phyloP scores from a whole-genome alignment of 1,284 basidiomycete genomes.

The Amylostereum areolatum region DNA sequence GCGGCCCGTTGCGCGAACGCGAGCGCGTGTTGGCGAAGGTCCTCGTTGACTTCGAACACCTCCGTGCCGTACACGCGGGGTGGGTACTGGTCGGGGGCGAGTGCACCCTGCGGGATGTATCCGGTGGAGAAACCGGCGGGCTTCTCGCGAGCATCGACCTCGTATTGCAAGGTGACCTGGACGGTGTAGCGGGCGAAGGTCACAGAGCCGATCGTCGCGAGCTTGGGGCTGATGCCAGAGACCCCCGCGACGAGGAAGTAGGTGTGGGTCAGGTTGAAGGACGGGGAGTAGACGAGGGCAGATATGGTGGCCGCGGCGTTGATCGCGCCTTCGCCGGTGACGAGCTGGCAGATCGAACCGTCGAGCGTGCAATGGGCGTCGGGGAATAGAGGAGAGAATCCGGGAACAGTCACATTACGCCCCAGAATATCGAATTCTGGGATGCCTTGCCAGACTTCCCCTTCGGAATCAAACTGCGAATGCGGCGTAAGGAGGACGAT shows the following conservation, averaged over 20 bases:
- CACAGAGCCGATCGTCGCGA: conserved; percentile 35
- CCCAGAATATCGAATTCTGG: conserved; percentile 27
- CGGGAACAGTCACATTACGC: conserved; percentile 33
- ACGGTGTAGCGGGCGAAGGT: conserved; percentile 40
- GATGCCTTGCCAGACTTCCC: conserved; percentile 6
- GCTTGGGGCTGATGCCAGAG: conserved; percentile 37
- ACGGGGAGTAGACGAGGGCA: conserved; percentile 27
- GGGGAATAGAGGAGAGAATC: conserved; percentile 38
- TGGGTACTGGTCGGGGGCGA: conserved; percentile 26
- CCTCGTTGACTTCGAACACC: conserved; percentile 44
- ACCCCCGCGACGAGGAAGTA: conserved; percentile 46
- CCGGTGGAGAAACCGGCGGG: conserved; percentile 37
- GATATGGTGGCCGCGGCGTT: conserved; percentile 39
- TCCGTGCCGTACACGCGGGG: conserved; percentile 40
- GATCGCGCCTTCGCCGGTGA: conserved; percentile 35
- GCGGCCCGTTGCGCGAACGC: conserved; percentile 24
- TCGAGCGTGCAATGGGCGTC: conserved; percentile 33
- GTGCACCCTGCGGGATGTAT: conserved; percentile 33
- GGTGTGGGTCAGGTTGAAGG: conserved; percentile 36
- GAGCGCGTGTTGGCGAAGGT: conserved; percentile 32
- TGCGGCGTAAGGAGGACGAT: not conserved
- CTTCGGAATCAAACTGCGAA: not conserved
- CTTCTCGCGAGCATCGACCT: conserved; percentile 40
- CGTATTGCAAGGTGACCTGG: conserved; percentile 38
- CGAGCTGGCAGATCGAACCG: conserved; percentile 34